Evolutionary conservation across 345 rosid genomes (phyloP).

Genomic region (Ceriops tagal): DNA sequence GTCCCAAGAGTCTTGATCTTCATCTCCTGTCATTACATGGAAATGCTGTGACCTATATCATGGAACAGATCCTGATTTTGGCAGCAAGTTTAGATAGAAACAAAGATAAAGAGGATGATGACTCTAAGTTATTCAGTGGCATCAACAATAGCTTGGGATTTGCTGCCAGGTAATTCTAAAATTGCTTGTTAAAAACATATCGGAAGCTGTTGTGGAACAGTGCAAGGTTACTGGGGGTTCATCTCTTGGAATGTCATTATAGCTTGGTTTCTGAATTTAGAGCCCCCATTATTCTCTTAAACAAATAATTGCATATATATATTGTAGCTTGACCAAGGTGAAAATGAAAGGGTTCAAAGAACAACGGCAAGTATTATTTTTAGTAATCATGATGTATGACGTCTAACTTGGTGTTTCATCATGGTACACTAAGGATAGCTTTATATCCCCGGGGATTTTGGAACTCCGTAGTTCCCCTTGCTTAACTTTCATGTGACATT

Average conservation of each 20-base stretch:
- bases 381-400: too few relatives aligned
- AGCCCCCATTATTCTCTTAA: background rate
- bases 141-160: constrained; percentile 22
- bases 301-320: too few relatives aligned
- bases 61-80: constrained; percentile 28
- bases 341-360: too few relatives aligned
- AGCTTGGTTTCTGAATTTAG: background rate
- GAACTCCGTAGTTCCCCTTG: background rate
- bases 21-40: constrained; percentile 30
- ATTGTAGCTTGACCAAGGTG: too few relatives aligned
- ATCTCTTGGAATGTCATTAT: background rate
- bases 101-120: constrained; percentile 11
- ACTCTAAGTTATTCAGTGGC: constrained; percentile 1
- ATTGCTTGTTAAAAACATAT: constrained; percentile 6
- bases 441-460: too few relatives aligned
- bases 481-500: constrained; percentile 9
- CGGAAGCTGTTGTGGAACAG: background rate
- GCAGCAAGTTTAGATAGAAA: constrained; percentile 22
- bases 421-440: too few relatives aligned
- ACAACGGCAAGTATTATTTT: too few relatives aligned
- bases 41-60: constrained; percentile 29
- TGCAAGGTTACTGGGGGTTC: constrained; percentile 5
- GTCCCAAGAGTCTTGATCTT: constrained; percentile 18
- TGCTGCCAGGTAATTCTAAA: constrained; percentile 38
- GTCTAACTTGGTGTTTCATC: too few relatives aligned